Base-by-base conservation (phyloP, 1,284 basidiomycete genomes). In the Ganoderma lucidum region DNA sequence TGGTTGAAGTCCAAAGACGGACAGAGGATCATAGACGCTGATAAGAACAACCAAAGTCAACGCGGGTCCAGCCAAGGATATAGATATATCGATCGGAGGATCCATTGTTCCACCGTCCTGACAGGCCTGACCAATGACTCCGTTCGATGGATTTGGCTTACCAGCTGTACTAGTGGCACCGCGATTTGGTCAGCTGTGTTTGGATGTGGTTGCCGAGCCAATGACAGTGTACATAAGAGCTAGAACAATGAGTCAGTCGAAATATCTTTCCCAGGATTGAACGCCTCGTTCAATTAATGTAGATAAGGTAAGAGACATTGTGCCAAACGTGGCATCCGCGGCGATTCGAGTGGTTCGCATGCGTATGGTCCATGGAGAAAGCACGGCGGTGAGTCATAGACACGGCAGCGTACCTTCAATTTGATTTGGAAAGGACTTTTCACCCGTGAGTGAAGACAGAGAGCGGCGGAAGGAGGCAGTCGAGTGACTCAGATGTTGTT, bases 1-100 rank as follows among this genome's bases (percentile, higher is more conserved):
- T 59, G 56, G 56, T 59, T 59, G 56, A 39, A 35, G 19, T n/a
- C 19, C 30, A 59, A 59, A 19, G 39, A 59, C 39, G 35, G 56
- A 35, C 6, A 32, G 35, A 39, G 10, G 12, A 53, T 23, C 23
- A 23, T 23, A 23, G 37, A 35, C 56, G 56, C 56, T 59, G 19
- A 59, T 59, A 4, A n/a, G 48, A 59, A 30, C 42, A 14, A 14
- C 6, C 23, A 32, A 28, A 4, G 30, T 30, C 42, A 45, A 62
- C 60, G 45, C 60, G 41, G 12, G 28, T 45, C 6, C 23, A 23
- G 23, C 23, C 23, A 0, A 23, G 23, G 23, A 23, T 23, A 23
- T 23, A 1, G 23, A 23, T 39, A 14, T 30, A 30, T n/a, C 56
- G 35, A 39, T 39, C 15, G 35, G 35, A 59, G n/a, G 35, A 59